phyloP scores from a whole-genome alignment of 345 rosid species.

The sweet orange (Citrus sinensis) region DNA sequence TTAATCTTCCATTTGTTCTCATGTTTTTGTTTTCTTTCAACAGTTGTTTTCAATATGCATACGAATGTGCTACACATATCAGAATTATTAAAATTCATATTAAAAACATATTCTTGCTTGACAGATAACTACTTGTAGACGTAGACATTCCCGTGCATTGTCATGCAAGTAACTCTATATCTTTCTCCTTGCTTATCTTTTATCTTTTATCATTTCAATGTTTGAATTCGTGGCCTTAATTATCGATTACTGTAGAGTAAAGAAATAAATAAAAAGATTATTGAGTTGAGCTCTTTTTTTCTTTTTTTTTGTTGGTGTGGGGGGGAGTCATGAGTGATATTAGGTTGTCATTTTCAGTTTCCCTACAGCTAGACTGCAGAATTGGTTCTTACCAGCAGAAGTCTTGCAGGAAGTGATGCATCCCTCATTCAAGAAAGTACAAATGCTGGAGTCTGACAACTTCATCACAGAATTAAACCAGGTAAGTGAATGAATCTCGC shows the following conservation, averaged over 20 bases:
- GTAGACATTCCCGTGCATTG: conserved; percentile 30
- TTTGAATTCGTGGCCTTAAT: background rate
- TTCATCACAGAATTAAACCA: background rate
- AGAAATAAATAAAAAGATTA: background rate
- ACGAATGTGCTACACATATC: background rate
- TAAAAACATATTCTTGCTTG: background rate
- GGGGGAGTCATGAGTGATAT: background rate
- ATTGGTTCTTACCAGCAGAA: background rate
- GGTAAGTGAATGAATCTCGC: background rate
- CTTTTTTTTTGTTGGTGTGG: background rate
- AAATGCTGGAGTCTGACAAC: background rate
- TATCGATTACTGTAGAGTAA: background rate
- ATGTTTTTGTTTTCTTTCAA: background rate
- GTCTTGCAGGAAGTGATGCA: background rate
- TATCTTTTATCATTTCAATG: background rate
- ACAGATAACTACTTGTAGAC: conserved; percentile 22
- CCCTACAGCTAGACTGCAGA: background rate
- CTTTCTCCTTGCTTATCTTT: background rate
- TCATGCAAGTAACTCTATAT: conserved; percentile 23
- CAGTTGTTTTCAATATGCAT: background rate
- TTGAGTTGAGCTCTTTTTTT: background rate
- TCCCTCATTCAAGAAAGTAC: background rate
- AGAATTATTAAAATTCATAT: background rate
- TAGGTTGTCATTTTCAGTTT: background rate
- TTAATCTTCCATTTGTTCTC: conserved; percentile 6